Conservation (phyloP, 768 basidiomycete genomes). For the Suillus placidus region DNA sequence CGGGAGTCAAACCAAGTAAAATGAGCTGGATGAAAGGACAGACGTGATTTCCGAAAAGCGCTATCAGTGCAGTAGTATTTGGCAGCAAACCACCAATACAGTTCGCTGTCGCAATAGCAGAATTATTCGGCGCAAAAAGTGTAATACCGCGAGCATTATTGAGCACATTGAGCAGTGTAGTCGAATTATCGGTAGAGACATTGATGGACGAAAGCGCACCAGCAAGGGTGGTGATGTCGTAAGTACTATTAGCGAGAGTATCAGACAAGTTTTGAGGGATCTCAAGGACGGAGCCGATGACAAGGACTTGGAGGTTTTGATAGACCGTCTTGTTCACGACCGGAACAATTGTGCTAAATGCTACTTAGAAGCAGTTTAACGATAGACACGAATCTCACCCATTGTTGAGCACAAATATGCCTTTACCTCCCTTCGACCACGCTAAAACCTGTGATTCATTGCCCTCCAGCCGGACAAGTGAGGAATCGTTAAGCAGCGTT, state of each 20-base stretch:
- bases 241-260: slow-evolving; percentile 40
- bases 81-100: slow-evolving; percentile 37
- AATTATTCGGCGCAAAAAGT: slow-evolving; percentile 64
- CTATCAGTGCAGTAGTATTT: slow-evolving; percentile 49
- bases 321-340: slow-evolving; percentile 42
- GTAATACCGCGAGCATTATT: slow-evolving; percentile 55
- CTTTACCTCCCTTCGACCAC: slow-evolving; percentile 42
- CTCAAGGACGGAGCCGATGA: slow-evolving; percentile 52
- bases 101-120: slow-evolving; percentile 45
- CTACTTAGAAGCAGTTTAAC: slow-evolving; percentile 7
- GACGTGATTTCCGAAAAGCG: slow-evolving; percentile 64
- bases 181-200: slow-evolving; percentile 25
- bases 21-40: slow-evolving; percentile 18
- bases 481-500: slow-evolving; percentile 56
- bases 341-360: slow-evolving; percentile 30
- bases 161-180: slow-evolving; percentile 33
- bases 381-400: slow-evolving; percentile 31
- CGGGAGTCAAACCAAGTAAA: neutral
- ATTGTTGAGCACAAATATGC: slow-evolving; percentile 53
- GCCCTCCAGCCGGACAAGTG: slow-evolving; percentile 57
- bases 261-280: slow-evolving; percentile 52
- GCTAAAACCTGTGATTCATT: slow-evolving; percentile 58
- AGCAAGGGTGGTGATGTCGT: slow-evolving; percentile 46
- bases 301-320: slow-evolving; percentile 47
- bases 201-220: slow-evolving; percentile 26